These are phyloP conservation scores for Solanum dulcamara DNA, from an alignment of 257 asterid genomes.

Conservation along the genomic window DNA sequence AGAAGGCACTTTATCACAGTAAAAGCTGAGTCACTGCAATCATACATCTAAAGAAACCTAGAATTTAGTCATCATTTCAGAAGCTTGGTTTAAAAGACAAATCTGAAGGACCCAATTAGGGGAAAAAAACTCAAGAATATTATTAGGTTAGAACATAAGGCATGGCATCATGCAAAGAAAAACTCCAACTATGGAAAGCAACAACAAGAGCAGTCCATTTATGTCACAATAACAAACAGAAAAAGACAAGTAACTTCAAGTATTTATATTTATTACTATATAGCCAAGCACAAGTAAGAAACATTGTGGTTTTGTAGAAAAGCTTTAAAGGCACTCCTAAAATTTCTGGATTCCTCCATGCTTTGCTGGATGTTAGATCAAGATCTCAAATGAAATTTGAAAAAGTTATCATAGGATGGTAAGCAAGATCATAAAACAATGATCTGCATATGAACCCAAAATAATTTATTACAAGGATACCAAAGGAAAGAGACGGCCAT, in stretches of 20 bases:
- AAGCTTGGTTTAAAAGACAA: background rate
- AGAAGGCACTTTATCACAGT: background rate
- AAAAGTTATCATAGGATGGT: background rate
- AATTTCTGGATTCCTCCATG: background rate
- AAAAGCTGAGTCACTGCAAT: background rate
- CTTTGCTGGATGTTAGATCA: background rate
- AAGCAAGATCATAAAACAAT: background rate
- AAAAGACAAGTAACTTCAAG: background rate
- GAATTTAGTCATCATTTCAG: background rate
- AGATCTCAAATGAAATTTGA: background rate
- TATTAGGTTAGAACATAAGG: background rate
- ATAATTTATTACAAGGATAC: background rate
- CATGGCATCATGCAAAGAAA: background rate
- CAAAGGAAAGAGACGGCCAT: background rate
- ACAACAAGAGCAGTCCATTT: background rate
- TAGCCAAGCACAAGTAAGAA: background rate
- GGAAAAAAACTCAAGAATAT: background rate
- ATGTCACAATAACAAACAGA: background rate
- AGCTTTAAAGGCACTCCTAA: background rate
- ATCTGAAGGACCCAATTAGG: background rate
- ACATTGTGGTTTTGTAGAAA: background rate
- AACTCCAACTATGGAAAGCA: background rate
- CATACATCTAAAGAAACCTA: background rate
- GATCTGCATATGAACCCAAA: background rate
- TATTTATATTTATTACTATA: background rate